Evolutionary conservation across 768 basidiomycete species (phyloP), one percentile per base, ranked within the genome.

Genomic region (Lactarius sanguifluus): DNA sequence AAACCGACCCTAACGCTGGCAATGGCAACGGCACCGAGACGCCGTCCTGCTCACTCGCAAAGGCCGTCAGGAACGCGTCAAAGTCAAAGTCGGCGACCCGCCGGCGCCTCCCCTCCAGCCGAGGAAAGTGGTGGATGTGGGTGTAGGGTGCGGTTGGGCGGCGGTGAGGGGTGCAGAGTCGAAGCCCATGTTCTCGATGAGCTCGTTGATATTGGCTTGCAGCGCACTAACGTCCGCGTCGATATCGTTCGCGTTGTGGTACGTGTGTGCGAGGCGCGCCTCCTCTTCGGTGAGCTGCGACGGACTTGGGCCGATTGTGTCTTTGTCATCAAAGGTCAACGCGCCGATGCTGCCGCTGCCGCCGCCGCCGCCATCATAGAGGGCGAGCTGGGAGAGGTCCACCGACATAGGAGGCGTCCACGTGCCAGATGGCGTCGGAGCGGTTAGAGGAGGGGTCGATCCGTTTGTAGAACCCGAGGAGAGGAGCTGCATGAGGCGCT

Each of bases 171-270:
- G 41, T 13, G 57, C 65, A 23, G 86, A 79, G 72, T 92, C 88
- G 57, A 90, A 75, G 8, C 89, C 90, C 56, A 93, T 81, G 57
- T 83, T 83, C 68, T 89, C 81, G 36, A 94, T 89, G 66, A 95
- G 79, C 7, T 84, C 83, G 65, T 91, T 83, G 52, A 96, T 86
- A 66, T 84, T 86, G 15, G 77, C 79, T 67, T 89, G 85, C 61
- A 94, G 76, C 43, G 85, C 83, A 68, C 88, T 86, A 32, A 94
- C 90, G 64, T 91, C 89, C 56, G 82, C 81, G 65, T 87, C 86
- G 55, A 94, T 87, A 67, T 89, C 88, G 32, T 81, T 73, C 0
- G 90, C 80, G 40, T 79, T 81, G 57, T 80, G 82, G 80, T 90
- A 92, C 1, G 82, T 77, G 69, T 82, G 81, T 58, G 86, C 81